Percentiles rank a stretch among this genome's conserved stretches.
These are phyloP conservation scores for Russula vinacea DNA, from an alignment of 768 basidiomycete species.

Conservation along the genomic window DNA sequence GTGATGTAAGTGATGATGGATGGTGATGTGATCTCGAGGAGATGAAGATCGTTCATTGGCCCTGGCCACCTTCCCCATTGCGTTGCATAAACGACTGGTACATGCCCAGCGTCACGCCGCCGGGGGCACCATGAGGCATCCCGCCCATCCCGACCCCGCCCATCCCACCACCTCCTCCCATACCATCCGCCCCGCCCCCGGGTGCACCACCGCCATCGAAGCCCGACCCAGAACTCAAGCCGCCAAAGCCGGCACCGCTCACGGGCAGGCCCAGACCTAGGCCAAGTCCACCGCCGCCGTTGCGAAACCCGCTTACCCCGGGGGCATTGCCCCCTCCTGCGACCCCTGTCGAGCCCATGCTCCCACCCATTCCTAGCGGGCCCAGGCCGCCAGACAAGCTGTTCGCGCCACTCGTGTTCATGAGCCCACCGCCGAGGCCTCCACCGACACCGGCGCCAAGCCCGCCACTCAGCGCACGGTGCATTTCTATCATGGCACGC, in stretches of 20 bases:
- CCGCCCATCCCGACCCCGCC: constrained; percentile 12
- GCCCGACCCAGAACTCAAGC: neutral
- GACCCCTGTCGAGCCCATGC: neutral
- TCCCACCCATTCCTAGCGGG: neutral
- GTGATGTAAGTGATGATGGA: neutral
- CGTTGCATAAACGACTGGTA: constrained; percentile 28
- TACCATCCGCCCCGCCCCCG: neutral
- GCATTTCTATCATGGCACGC: constrained; percentile 20
- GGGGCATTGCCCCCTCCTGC: neutral
- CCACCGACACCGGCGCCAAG: constrained; percentile 17
- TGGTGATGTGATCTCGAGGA: neutral
- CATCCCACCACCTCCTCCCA: neutral
- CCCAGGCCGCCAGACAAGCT: constrained; percentile 14
- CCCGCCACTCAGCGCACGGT: constrained; percentile 21
- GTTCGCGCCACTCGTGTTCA: constrained; percentile 13
- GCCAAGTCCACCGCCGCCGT: constrained; percentile 2
- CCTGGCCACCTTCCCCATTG: constrained; percentile 24
- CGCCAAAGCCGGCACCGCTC: constrained; percentile 10
- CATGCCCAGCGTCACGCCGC: constrained; percentile 23
- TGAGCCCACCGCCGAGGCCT: constrained; percentile 13
- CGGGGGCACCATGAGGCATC: neutral
- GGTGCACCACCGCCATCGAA: neutral
- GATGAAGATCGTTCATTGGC: constrained; percentile 3
- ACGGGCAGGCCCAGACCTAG: constrained; percentile 4
- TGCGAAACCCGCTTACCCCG: constrained; percentile 2